Conservation (phyloP, 2,329 filamentous ascomycete genomes). For the Cercospora nicotianae region DNA sequence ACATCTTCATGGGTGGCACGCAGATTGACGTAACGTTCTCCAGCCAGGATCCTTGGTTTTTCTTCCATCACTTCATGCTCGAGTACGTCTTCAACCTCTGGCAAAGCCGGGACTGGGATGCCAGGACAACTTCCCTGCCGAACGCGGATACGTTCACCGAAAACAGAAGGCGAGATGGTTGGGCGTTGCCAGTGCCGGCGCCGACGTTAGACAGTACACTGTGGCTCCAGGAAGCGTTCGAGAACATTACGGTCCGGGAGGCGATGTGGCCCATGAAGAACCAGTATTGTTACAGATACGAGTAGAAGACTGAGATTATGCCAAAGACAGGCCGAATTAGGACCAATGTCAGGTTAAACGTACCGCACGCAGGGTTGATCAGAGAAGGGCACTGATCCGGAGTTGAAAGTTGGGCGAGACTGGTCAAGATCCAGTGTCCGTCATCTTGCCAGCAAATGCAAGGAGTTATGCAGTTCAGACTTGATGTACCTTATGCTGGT, state of each 20-base stretch:
- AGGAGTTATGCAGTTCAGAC: background rate
- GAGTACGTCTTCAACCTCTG: constrained; percentile 51
- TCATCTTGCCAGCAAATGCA: background rate
- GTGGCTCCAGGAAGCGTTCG: constrained; percentile 15
- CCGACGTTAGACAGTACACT: constrained; percentile 16
- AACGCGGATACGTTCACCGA: constrained; percentile 12
- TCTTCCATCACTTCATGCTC: constrained; percentile 49
- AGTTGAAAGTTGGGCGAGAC: background rate
- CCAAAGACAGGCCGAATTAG: background rate
- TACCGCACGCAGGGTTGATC: background rate
- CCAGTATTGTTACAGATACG: constrained; percentile 22
- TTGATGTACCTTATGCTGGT: background rate
- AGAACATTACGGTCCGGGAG: constrained; percentile 15
- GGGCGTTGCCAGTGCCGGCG: constrained; percentile 7
- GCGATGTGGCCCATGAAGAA: constrained; percentile 21
- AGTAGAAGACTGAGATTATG: constrained; percentile 5
- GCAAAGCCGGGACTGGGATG: constrained; percentile 45
- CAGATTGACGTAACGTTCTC: constrained; percentile 34
- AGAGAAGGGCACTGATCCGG: background rate
- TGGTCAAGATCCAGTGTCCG: background rate
- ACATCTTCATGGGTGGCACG: constrained; percentile 21
- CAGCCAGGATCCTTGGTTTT: constrained; percentile 49
- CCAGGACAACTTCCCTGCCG: constrained; percentile 14
- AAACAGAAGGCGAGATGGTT: constrained; percentile 6
- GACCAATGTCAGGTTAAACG: background rate